These are phyloP conservation scores for Stramenopiles sp. DNA, from an alignment of 352 stramenopile species.

Conservation along the genomic window DNA sequence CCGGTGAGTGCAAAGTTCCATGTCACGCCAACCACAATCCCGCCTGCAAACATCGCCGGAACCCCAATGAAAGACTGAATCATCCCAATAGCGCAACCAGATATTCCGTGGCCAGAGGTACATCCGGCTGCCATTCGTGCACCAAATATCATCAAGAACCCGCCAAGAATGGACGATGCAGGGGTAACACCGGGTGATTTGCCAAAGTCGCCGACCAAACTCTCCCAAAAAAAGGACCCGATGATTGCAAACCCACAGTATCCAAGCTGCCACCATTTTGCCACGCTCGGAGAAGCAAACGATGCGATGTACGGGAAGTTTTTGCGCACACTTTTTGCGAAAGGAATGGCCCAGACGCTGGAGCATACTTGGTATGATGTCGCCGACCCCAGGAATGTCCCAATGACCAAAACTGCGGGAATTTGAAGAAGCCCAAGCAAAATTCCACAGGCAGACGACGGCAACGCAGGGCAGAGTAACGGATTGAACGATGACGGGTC, in stretches of 20 bases:
- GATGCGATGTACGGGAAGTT: too few species aligned
- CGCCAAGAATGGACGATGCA: constrained; percentile 19
- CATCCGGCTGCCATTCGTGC: constrained; percentile 21
- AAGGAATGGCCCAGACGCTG: too few species aligned
- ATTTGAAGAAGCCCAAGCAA: constrained; percentile 19
- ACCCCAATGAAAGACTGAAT: constrained; percentile 21
- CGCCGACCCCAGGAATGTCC: constrained; percentile 14
- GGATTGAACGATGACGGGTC: constrained; percentile 1
- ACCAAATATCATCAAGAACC: constrained; percentile 27
- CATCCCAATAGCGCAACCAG: constrained; percentile 17
- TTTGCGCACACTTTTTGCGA: too few species aligned
- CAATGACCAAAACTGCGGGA: constrained; percentile 12
- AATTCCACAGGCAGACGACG: constrained; percentile 13
- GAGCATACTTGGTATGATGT: too few species aligned
- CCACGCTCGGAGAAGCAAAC: too few species aligned
- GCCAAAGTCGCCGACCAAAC: too few species aligned
- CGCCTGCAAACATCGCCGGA: constrained; percentile 26
- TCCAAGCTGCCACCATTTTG: too few species aligned
- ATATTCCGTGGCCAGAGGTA: constrained; percentile 27
- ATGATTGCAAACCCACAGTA: too few species aligned
- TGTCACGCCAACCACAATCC: too few species aligned
- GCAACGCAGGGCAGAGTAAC: too few species aligned
- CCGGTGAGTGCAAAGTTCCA: too few species aligned
- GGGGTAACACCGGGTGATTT: neutral
- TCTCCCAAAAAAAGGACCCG: too few species aligned